Evolutionary conservation across 139 green algal species (phyloP), one percentile per base, ranked within the genome.

Genomic region (Astrephomene gubernaculifera): DNA sequence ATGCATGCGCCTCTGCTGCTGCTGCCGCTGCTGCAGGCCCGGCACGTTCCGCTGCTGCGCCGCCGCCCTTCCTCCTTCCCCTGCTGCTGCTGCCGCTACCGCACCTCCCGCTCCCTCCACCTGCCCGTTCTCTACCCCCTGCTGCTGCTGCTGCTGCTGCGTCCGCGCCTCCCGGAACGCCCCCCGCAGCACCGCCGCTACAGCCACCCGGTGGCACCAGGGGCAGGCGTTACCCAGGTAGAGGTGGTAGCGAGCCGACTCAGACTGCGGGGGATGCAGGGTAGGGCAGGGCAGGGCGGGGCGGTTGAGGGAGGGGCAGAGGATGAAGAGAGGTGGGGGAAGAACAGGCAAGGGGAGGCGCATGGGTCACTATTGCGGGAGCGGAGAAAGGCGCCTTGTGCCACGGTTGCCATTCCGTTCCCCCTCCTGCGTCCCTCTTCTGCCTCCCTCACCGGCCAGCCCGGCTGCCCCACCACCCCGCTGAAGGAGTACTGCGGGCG

Each of bases 161-260:
- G 35, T 54, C 3, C 35, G 22, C 5, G 73, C 12, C 36, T 4
- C 8, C 9, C 8, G 4, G 44, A 14, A 35, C 38, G 61, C 12
- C 21, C 93, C 95, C 8, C 87, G 90, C 27, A 97, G 65, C 29
- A 92, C 92, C 64, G 96, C 88, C 10, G 90, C 91, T 39, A 98
- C 86, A 53, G 93, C 57, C 80, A 98, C 94, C 24, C 97, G 89
- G 87, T 99, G 97, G 90, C 97, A 99, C 97, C 97, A 99, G 54
- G 97, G 97, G 89, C 97, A 99, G 21, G 97, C 93, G 75, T 99
- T 99, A 64, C 97, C 97, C 3, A 98, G 83, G 71, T 98, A 98
- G 52, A 98, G 41, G 33, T 94, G 88, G 80, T 98, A 98, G 17
- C 95, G 91, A 1, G 87, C 90, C 9, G 89, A 71, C 79, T 94